Base-by-base conservation (phyloP, 2,329 filamentous ascomycete genomes). In the Lecanosticta acicola region DNA sequence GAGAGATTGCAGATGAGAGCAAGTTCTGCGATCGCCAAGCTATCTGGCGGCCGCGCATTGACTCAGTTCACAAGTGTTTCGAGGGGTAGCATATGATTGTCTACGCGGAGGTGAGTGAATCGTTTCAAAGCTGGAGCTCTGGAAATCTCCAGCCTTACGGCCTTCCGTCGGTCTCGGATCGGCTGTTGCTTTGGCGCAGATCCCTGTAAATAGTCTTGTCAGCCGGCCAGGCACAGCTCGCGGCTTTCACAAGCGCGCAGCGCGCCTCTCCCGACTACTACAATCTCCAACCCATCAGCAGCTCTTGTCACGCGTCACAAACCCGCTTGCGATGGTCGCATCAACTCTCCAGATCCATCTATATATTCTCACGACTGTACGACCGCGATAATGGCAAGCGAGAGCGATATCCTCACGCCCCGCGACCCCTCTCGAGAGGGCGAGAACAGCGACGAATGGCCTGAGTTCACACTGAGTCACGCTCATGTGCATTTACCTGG, bases 381-480 rank as follows among this genome's bases (percentile, higher is more conserved):
- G 18, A 39, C 42, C 10, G 19, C 19, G 3, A 45, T 34, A 70
- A 37, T 60, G 48, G 48, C 5, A 34, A 59, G 47, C 18, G 65
- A 68, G 50, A 45, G 47, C 49, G 58, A 67, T 10, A 51, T 74
- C 46, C 65, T 75, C 44, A 63, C 60, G 47, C 67, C 70, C 3
- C 62, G 66, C 41, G 64, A 69, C 53, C 65, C 67, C 33, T 59
- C 67, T 32, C 55, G 69, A 9, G 53, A 59, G 8, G 51, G 60
- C 10, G 61, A 68, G 10, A 70, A 79, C 55, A 55, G 50, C 34
- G 59, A 66, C 51, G 66, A 79, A 13, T 84, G 79, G 73, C 78
- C 81, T 3, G 74, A 74, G 39, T 85, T 84, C 59, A 69, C 78
- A 4, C 70, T 88, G 34, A 71, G 62, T 40, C 74, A 85, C 59